phyloP scores from a whole-genome alignment of 2,329 filamentous ascomycete genomes.

The Colletotrichum simmondsii region DNA sequence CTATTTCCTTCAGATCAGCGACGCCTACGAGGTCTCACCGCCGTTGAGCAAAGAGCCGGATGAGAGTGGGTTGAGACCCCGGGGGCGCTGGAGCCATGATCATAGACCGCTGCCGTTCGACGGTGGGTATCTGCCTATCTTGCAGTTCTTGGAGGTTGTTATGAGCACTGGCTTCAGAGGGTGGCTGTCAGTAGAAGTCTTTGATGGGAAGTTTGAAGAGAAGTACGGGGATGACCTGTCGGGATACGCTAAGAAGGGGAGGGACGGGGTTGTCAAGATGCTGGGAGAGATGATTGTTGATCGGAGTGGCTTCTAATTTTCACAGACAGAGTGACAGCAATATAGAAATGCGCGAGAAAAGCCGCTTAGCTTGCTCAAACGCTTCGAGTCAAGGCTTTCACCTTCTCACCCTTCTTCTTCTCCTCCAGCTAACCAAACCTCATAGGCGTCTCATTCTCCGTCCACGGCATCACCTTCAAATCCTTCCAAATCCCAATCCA shows the following conservation, averaged over 20 bases:
- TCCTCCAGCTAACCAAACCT: background rate
- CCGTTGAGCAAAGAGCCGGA: constrained; percentile 63
- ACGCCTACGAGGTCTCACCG: constrained; percentile 73
- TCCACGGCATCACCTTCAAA: constrained; percentile 42
- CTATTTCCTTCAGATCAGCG: constrained; percentile 78
- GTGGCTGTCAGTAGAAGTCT: constrained; percentile 76
- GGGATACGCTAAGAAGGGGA: constrained; percentile 40
- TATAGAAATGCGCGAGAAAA: background rate
- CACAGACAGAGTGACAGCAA: background rate
- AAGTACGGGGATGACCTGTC: constrained; percentile 44
- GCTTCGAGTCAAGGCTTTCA: no score
- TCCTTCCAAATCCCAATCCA: constrained; percentile 45
- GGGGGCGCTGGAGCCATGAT: constrained; percentile 77
- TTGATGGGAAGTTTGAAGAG: constrained; percentile 44
- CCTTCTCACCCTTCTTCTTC: background rate
- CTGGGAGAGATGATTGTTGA: constrained; percentile 26
- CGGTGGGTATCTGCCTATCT: constrained; percentile 77
- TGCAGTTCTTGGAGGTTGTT: constrained; percentile 73
- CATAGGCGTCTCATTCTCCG: constrained; percentile 3
- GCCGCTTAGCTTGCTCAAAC: background rate
- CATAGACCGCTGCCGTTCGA: constrained; percentile 76
- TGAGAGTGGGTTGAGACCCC: constrained; percentile 65
- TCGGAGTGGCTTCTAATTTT: background rate
- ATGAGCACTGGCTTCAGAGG: constrained; percentile 73
- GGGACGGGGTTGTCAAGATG: constrained; percentile 24